These are phyloP conservation scores for Cladosporium sp. DNA, from an alignment of 2,329 filamentous ascomycete genomes.

Conservation along the genomic window DNA sequence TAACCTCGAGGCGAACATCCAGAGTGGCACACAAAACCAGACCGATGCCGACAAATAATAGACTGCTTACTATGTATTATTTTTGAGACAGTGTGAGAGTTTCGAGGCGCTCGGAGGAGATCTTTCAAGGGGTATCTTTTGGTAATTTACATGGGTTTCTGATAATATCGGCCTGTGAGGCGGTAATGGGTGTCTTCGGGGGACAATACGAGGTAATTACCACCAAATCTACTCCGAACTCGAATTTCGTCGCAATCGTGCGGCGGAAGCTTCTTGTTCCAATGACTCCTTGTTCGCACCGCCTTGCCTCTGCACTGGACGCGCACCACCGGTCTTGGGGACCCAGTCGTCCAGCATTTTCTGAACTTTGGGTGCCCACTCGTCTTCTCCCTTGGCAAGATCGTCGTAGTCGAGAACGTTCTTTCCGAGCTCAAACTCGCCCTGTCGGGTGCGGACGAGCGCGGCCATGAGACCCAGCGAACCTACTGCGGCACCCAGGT, in stretches of 20 bases:
- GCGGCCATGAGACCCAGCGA: slow-evolving; percentile 85
- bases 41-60: slow-evolving; percentile 11
- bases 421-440: slow-evolving; percentile 68
- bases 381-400: slow-evolving; percentile 68
- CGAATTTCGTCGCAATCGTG: slow-evolving; percentile 8
- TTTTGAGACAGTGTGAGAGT: too few relatives aligned
- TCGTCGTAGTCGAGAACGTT: slow-evolving; percentile 79
- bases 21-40: slow-evolving; percentile 40
- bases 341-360: slow-evolving; percentile 51
- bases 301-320: slow-evolving; percentile 9
- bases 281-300: background rate
- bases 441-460: slow-evolving; percentile 76
- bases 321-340: slow-evolving; percentile 1
- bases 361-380: slow-evolving; percentile 74
- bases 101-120: too few relatives aligned
- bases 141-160: too few relatives aligned
- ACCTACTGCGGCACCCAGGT: slow-evolving; percentile 76
- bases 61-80: too few relatives aligned
- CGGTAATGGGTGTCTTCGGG: too few relatives aligned
- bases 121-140: too few relatives aligned
- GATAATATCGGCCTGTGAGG: too few relatives aligned
- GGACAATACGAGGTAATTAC: too few relatives aligned
- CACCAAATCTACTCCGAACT: slow-evolving; percentile 2
- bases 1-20: slow-evolving; percentile 71
- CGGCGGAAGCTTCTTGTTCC: background rate